Evolutionary conservation across 192 early-diverging fungal genomes (phyloP), one percentile per base, ranked within the genome.

Genomic region (Funneliformis geosporum): DNA sequence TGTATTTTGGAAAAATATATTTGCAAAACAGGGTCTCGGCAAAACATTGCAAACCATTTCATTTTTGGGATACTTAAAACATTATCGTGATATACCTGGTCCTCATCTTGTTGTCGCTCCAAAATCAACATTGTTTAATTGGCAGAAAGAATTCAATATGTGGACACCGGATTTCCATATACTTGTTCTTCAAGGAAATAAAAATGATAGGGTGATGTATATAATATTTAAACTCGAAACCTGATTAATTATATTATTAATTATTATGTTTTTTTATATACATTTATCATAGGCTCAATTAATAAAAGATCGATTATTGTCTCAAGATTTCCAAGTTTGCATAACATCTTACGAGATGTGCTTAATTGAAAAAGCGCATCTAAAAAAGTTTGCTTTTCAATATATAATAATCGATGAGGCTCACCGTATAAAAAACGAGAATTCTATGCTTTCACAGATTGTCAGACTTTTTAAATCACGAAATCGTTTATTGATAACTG

Each of bases 321-420:
- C 90, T 0, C 81, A 85, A 73, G 82, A 92, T 60, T 99, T 96
- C 81, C 95, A 98, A 81, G 92, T 96, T 64, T 96, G 95, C 86
- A 93, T 99, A 61, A 99, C 98, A 6, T 96, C 96, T 0, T 99
- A 98, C 80, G 97, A 99, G 83, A 96, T 97, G 86, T 97, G 96
- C 82, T 87, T 98, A 46, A 87, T 96, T 38, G 96, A 96, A 86
- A 98, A 98, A 83, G 78, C 89, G 8, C 86, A 91, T 42, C 87
- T 99, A 65, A 91, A 91, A 77, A 97, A 95, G 83, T 90, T 96
- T 61, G 89, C 88, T 12, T 99, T 96, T 93, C 93, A 96, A 81
- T 97, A 94, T 75, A 90, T 98, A 64, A 90, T 99, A 11, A 91
- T 98, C 61, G 98, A 99, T 81, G 97, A 99, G 86, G 98, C 96